Evolutionary conservation across 257 asterid species (phyloP).

Genomic region (Solanum gracilifrons): DNA sequence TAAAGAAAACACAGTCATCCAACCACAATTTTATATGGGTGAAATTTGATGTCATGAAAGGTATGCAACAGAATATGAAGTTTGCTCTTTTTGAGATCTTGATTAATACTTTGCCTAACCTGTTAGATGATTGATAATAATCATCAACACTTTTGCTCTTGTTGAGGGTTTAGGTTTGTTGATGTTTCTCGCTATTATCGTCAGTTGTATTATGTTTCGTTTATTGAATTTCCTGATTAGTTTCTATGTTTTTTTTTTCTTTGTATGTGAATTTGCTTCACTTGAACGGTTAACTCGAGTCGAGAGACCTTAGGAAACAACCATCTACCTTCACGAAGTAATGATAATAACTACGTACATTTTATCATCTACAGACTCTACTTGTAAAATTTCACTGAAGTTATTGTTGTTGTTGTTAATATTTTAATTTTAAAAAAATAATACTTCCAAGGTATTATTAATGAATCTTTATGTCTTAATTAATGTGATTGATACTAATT

Average conservation of each 20-base stretch:
- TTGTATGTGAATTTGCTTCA: neutral
- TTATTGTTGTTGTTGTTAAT: too few species aligned
- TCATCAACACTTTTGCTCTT: neutral
- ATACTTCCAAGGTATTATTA: neutral
- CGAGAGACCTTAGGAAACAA: too few species aligned
- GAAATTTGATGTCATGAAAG: neutral
- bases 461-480: neutral
- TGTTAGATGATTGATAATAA: neutral
- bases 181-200: too few species aligned
- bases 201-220: too few species aligned
- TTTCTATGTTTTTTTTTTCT: too few species aligned
- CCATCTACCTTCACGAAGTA: neutral
- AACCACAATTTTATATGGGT: too few species aligned
- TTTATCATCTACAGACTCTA: too few species aligned
- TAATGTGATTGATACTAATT: neutral
- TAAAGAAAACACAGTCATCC: rapidly evolving
- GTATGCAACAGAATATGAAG: neutral
- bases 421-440: too few species aligned
- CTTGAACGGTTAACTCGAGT: rapidly evolving
- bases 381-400: too few species aligned
- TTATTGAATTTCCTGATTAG: neutral
- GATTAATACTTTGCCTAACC: neutral
- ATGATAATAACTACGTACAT: too few species aligned
- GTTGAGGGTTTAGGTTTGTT: neutral
- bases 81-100: neutral